Percentiles rank a stretch among this genome's conserved stretches.
Evolutionary conservation across 495 filamentous ascomycete species (phyloP).

Genomic region (Tetracladium setigerum): DNA sequence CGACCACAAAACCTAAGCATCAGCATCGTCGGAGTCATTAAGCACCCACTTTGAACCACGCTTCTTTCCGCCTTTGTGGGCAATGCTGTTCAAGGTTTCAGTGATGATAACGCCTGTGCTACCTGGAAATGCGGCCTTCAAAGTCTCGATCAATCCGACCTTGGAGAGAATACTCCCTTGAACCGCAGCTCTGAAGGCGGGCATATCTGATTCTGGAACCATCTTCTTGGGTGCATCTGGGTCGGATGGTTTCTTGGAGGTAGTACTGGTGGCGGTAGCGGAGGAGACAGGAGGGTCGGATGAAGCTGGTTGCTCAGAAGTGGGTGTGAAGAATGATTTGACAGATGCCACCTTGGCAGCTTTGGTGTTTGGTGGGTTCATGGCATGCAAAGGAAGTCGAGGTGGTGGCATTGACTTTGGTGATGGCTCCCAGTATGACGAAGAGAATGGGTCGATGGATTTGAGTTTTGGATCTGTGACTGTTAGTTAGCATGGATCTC

Average conservation of each 20-base stretch:
- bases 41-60: conserved; percentile 20
- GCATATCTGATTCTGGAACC: conserved; percentile 53
- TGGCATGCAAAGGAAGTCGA: conserved; percentile 27
- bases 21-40: neutral
- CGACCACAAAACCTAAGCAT: neutral
- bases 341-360: neutral
- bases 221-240: conserved; percentile 29
- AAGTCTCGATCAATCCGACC: conserved; percentile 61
- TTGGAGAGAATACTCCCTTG: conserved; percentile 53
- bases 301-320: conserved; percentile 2
- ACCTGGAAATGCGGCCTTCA: conserved; percentile 65
- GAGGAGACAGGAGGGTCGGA: conserved; percentile 20
- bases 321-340: conserved; percentile 9
- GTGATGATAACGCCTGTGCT: conserved; percentile 64
- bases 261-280: conserved; percentile 8
- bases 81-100: conserved; percentile 62
- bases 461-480: conserved; percentile 28
- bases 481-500: conserved; percentile 8
- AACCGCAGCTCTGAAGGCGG: conserved; percentile 44
- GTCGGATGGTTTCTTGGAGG: neutral
- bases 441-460: conserved; percentile 82
- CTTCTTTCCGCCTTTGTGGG: conserved; percentile 45
- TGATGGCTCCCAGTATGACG: conserved; percentile 63
- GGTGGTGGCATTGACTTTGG: conserved; percentile 28
- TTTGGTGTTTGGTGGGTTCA: conserved; percentile 15